Conservation (phyloP, 306 rosid genomes). For the Glycine soja region DNA sequence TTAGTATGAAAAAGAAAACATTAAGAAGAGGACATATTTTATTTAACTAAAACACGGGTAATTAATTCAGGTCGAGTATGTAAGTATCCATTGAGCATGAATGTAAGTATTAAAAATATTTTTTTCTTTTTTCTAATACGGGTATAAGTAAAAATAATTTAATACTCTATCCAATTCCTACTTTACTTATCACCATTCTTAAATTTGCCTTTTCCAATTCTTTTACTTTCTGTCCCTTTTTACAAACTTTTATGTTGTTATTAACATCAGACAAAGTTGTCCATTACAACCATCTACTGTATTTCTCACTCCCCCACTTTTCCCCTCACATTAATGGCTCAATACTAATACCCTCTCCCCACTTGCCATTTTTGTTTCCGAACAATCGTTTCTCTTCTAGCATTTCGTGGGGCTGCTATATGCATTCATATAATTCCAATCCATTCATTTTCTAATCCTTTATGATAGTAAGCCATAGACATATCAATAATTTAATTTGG, state of each 20-base stretch:
- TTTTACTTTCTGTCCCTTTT: background rate
- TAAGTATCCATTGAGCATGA: background rate
- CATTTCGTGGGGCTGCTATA: background rate
- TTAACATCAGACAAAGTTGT: slow-evolving; percentile 3
- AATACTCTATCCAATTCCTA: background rate
- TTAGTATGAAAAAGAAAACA: background rate
- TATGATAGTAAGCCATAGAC: background rate
- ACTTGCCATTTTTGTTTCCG: background rate
- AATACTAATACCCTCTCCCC: background rate
- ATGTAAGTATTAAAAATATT: background rate
- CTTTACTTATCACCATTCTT: background rate
- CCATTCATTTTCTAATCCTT: background rate
- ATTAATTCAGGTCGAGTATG: background rate
- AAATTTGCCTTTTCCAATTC: background rate
- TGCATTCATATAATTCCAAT: background rate
- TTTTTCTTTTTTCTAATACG: background rate
- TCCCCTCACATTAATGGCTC: background rate
- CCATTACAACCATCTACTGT: background rate
- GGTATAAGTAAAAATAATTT: background rate
- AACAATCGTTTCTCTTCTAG: background rate
- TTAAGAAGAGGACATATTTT: background rate
- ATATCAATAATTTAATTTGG: background rate
- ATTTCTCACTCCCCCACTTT: background rate
- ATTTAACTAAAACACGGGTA: background rate
- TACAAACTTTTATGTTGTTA: slow-evolving; percentile 3